Conservation (phyloP, 1,284 basidiomycete genomes). For the Amylostereum chailletii region DNA sequence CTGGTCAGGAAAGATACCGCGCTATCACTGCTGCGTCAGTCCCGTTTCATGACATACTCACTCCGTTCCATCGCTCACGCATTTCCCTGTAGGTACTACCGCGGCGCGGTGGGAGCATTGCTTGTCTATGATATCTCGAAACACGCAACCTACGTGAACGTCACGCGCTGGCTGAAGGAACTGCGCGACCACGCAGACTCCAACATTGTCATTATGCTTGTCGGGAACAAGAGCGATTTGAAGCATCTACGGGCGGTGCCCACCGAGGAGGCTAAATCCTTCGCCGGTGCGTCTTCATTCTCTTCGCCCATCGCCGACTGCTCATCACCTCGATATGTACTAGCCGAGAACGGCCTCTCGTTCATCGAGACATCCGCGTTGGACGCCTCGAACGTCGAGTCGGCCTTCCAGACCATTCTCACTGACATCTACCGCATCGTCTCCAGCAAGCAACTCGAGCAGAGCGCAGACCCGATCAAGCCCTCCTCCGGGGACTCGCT, state of each 20-base stretch:
- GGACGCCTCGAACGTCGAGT: constrained; percentile 97
- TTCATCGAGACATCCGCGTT: constrained; percentile 99
- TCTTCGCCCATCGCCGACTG: background rate
- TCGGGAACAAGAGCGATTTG: constrained; percentile 97
- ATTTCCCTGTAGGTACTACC: constrained; percentile 73
- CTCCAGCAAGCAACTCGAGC: constrained; percentile 83
- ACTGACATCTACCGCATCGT: constrained; percentile 95
- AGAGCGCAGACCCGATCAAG: constrained; percentile 63
- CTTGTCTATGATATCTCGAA: constrained; percentile 94
- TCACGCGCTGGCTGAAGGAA: constrained; percentile 98
- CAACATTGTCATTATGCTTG: constrained; percentile 93
- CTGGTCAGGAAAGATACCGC: constrained; percentile 97
- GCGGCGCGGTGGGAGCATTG: constrained; percentile 91
- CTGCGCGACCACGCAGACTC: constrained; percentile 90
- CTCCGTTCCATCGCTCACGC: background rate
- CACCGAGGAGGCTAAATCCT: constrained; percentile 88
- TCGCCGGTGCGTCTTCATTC: constrained; percentile 58
- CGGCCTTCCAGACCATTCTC: constrained; percentile 95
- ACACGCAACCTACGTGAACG: constrained; percentile 93
- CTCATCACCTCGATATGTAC: constrained; percentile 1
- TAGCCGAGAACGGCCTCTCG: constrained; percentile 78
- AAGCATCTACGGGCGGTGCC: constrained; percentile 94
- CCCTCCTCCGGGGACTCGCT: constrained; percentile 68
- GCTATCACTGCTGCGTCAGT: constrained; percentile 95
- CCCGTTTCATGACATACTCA: background rate